Evolutionary conservation across 2,329 filamentous ascomycete genomes (phyloP).

Genomic region (Chrysoporthe cubensis): DNA sequence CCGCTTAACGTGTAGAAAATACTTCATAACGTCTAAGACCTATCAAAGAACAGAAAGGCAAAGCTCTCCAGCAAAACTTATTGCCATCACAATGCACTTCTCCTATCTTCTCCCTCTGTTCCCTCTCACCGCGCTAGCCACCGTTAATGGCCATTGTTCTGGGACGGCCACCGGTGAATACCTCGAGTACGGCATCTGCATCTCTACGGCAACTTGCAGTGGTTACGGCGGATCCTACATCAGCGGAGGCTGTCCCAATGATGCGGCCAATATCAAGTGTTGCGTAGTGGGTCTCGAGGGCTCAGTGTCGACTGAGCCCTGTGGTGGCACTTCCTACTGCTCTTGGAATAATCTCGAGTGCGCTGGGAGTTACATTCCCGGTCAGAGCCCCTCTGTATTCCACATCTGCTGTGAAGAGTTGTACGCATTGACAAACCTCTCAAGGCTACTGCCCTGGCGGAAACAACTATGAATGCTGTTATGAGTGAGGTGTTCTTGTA

Average conservation of each 20-base stretch:
- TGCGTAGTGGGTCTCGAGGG: not conserved
- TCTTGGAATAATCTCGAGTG: not conserved
- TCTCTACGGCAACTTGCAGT: not conserved
- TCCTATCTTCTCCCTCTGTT: not conserved
- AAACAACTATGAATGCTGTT: not conserved
- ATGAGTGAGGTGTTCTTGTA: not conserved
- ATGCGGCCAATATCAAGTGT: conserved; percentile 3
- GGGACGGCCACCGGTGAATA: conserved; percentile 1
- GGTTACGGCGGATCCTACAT: conserved; percentile 7
- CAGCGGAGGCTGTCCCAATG: conserved; percentile 7
- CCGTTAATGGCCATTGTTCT: conserved; percentile 7
- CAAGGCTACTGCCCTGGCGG: not conserved
- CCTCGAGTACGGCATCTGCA: conserved; percentile 5
- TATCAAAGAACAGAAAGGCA: not conserved
- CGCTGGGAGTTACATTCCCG: not conserved
- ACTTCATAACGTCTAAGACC: too few relatives aligned
- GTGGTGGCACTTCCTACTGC: not conserved
- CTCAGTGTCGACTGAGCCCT: not conserved
- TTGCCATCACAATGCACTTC: not conserved
- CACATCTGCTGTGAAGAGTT: not conserved
- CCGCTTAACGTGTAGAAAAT: not conserved
- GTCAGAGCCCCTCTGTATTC: not conserved
- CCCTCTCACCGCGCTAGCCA: conserved; percentile 2
- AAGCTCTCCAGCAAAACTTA: not conserved
- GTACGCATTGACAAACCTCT: not conserved